These are phyloP conservation scores for Pterocarpus santalinus DNA, from an alignment of 306 rosid genomes.

Conservation along the genomic window DNA sequence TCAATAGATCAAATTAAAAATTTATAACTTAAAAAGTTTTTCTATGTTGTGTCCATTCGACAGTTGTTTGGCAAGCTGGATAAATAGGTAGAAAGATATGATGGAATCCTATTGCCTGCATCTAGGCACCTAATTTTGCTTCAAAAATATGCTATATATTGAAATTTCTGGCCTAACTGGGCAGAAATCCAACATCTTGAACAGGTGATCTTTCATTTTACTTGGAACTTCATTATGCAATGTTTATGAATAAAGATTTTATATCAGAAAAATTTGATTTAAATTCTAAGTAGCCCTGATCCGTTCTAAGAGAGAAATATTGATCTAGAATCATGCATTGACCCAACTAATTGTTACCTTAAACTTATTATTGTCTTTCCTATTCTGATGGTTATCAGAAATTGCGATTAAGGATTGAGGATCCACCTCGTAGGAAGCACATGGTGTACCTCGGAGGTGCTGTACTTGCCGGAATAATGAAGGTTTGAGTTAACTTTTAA, in stretches of 20 bases:
- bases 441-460: conserved; percentile 99
- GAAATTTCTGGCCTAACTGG: conserved; percentile 18
- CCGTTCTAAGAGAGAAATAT: conserved; percentile 1
- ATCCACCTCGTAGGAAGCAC: conserved; percentile 98
- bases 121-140: not conserved
- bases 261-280: not conserved
- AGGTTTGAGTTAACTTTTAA: conserved; percentile 59
- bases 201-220: not conserved
- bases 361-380: conserved; percentile 28
- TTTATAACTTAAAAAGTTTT: not conserved
- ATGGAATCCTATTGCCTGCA: conserved; percentile 8
- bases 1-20: not conserved
- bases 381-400: conserved; percentile 62
- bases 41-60: conserved; percentile 5
- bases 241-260: not conserved
- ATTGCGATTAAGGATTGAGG: conserved; percentile 91
- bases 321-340: not conserved
- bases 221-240: conserved; percentile 12
- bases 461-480: conserved; percentile 98
- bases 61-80: conserved; percentile 2
- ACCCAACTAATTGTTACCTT: conserved; percentile 19
- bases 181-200: not conserved
- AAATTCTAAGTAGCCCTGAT: not conserved
- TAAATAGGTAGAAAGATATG: conserved; percentile 9
- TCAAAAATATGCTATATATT: conserved; percentile 2